phyloP scores from a whole-genome alignment of 495 filamentous ascomycete genomes.

The Usnea hakonensis region DNA sequence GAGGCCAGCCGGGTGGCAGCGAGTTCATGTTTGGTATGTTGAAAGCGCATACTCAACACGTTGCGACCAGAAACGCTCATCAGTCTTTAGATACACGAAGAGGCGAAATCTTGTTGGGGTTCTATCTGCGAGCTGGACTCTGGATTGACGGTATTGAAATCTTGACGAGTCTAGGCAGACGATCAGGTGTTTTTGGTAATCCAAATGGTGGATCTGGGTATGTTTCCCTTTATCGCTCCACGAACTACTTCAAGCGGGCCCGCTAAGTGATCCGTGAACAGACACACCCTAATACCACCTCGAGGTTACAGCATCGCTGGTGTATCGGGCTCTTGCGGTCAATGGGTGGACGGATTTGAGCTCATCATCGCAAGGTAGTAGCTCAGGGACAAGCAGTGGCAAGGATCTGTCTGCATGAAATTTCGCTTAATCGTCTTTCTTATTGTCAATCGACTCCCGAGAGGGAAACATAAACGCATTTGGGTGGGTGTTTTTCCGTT shows the following conservation, averaged over 20 bases:
- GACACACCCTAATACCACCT: conserved; percentile 83
- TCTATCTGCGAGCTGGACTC: conserved; percentile 69
- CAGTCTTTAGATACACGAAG: conserved; percentile 59
- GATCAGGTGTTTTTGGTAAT: conserved; percentile 81
- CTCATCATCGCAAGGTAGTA: conserved; percentile 68
- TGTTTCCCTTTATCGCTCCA: conserved; percentile 26
- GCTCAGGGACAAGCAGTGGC: not conserved
- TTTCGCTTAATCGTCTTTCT: not conserved
- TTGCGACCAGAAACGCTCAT: conserved; percentile 19
- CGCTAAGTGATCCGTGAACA: conserved; percentile 30
- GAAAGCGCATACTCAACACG: not conserved
- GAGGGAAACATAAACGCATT: not conserved
- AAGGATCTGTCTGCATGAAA: not conserved
- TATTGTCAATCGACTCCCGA: not conserved
- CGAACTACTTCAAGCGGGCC: not conserved
- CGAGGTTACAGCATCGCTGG: conserved; percentile 85
- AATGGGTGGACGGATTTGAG: conserved; percentile 84
- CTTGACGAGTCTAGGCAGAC: conserved; percentile 76
- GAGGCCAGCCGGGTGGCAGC: conserved; percentile 65
- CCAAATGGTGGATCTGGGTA: conserved; percentile 74
- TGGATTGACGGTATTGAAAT: conserved; percentile 93
- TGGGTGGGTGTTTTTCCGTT: not conserved
- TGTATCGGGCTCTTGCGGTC: conserved; percentile 69
- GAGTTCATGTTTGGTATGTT: conserved; percentile 67
- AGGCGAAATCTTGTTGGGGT: conserved; percentile 82